Conservation (phyloP, 2,329 filamentous ascomycete genomes). For the Thermoascus crustaceus region DNA sequence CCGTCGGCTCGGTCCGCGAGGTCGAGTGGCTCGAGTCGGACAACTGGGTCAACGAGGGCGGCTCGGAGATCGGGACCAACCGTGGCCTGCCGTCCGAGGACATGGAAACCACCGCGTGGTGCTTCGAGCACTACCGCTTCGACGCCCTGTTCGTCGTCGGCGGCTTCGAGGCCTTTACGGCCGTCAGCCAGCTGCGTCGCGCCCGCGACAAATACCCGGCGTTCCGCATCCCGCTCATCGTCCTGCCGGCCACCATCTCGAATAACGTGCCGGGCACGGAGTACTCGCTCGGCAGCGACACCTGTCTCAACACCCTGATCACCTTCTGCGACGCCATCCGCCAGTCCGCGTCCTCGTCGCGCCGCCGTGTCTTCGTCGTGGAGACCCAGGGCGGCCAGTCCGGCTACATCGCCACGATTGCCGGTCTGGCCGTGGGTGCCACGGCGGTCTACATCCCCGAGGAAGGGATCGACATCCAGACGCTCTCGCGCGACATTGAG, state of each 20-base stretch:
- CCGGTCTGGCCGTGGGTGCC: conserved; percentile 84
- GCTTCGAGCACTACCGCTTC: conserved; percentile 79
- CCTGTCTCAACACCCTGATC: conserved; percentile 89
- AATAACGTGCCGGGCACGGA: conserved; percentile 98
- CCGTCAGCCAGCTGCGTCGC: conserved; percentile 77
- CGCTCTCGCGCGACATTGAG: conserved; percentile 83
- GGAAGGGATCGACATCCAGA: conserved; percentile 87
- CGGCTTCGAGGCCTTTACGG: conserved; percentile 94
- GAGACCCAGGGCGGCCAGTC: conserved; percentile 94
- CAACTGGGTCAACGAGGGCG: conserved; percentile 89
- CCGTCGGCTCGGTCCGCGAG: conserved; percentile 71
- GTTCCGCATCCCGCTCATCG: conserved; percentile 84
- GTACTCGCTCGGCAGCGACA: conserved; percentile 93
- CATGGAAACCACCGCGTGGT: conserved; percentile 70
- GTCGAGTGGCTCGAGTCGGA: conserved; percentile 93
- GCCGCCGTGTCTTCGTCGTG: conserved; percentile 91
- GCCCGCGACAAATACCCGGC: conserved; percentile 69
- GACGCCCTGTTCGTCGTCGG: conserved; percentile 88
- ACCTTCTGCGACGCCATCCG: conserved; percentile 96
- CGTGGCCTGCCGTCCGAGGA: conserved; percentile 84
- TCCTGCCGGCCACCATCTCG: conserved; percentile 92
- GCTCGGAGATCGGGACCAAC: conserved; percentile 97
- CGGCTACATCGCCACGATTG: conserved; percentile 86
- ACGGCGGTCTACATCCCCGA: conserved; percentile 93
- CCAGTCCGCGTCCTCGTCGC: conserved; percentile 88